Percentiles rank a stretch among this genome's conserved stretches.
phyloP scores from a whole-genome alignment of 106 monocot species.

The Phalaenopsis equestris region DNA sequence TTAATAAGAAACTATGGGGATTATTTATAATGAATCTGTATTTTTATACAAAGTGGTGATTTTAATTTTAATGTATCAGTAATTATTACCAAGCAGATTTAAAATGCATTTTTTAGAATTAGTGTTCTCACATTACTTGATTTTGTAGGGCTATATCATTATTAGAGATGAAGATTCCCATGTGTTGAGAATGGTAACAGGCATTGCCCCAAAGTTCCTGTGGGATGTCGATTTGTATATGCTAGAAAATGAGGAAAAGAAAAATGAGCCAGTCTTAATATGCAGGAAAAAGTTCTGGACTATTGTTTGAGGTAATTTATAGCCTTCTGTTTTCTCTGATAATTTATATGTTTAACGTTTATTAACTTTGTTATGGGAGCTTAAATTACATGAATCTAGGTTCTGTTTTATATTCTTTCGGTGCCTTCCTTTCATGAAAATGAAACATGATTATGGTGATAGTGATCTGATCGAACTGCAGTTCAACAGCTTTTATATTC shows the following conservation, averaged over 20 bases:
- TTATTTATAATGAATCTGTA: neutral
- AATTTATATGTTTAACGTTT: neutral
- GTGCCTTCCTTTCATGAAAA: neutral
- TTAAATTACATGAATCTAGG: neutral
- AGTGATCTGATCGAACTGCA: neutral
- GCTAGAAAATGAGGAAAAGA: slow-evolving; percentile 65
- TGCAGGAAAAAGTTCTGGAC: slow-evolving; percentile 95
- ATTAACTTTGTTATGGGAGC: neutral
- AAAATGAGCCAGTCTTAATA: slow-evolving; percentile 51
- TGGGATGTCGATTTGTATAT: slow-evolving; percentile 61
- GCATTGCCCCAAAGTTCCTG: slow-evolving; percentile 68
- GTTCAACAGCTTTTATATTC: neutral
- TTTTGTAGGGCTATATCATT: slow-evolving; percentile 74
- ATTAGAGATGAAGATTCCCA: slow-evolving; percentile 63
- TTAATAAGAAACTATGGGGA: neutral
- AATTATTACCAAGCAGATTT: neutral
- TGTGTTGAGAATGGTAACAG: slow-evolving; percentile 39
- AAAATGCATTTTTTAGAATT: neutral
- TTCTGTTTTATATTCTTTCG: neutral
- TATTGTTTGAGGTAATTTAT: slow-evolving; percentile 48
- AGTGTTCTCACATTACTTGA: neutral
- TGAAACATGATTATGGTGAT: neutral
- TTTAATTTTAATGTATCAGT: neutral
- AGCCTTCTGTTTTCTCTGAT: neutral
- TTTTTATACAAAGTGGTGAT: neutral